A percentile compares a stretch with the other conserved stretches of the same genome.
These are phyloP conservation scores for Lathyrus oleraceus DNA, from an alignment of 306 rosid species.

Conservation along the genomic window DNA sequence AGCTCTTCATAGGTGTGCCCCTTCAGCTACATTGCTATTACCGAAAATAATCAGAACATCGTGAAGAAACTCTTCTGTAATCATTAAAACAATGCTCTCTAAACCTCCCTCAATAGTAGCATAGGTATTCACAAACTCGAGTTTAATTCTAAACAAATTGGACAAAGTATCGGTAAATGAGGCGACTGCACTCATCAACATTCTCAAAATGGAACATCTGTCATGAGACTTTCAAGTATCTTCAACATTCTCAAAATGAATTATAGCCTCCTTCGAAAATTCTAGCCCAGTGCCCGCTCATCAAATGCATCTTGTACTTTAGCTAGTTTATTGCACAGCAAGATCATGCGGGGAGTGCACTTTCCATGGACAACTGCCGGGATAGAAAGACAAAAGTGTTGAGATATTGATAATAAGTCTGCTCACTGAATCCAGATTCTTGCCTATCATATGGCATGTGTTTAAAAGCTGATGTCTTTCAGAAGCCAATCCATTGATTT, in stretches of 20 bases:
- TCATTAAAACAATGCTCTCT: slow-evolving; percentile 63
- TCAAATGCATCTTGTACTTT: slow-evolving; percentile 61
- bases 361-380: slow-evolving; percentile 76
- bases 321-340: slow-evolving; percentile 70
- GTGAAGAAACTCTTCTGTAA: slow-evolving; percentile 83
- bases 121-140: slow-evolving; percentile 66
- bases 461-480: slow-evolving; percentile 72
- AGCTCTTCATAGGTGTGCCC: slow-evolving; percentile 68
- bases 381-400: slow-evolving; percentile 69
- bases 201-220: slow-evolving; percentile 72
- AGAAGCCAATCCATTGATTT: slow-evolving; percentile 72
- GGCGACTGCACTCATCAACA: slow-evolving; percentile 71
- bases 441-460: slow-evolving; percentile 61
- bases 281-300: slow-evolving; percentile 58
- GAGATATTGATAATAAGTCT: slow-evolving; percentile 51
- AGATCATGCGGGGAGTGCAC: slow-evolving; percentile 64
- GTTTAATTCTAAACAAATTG: slow-evolving; percentile 67
- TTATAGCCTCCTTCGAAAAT: slow-evolving; percentile 61
- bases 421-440: slow-evolving; percentile 54
- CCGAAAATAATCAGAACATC: slow-evolving; percentile 66
- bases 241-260: slow-evolving; percentile 72
- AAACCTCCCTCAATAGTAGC: slow-evolving; percentile 69
- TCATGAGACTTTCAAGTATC: slow-evolving; percentile 65
- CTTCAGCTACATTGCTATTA: slow-evolving; percentile 65
- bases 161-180: slow-evolving; percentile 72